Conservation (phyloP, 805 yeast species). For the Grigorovia humatica region DNA sequence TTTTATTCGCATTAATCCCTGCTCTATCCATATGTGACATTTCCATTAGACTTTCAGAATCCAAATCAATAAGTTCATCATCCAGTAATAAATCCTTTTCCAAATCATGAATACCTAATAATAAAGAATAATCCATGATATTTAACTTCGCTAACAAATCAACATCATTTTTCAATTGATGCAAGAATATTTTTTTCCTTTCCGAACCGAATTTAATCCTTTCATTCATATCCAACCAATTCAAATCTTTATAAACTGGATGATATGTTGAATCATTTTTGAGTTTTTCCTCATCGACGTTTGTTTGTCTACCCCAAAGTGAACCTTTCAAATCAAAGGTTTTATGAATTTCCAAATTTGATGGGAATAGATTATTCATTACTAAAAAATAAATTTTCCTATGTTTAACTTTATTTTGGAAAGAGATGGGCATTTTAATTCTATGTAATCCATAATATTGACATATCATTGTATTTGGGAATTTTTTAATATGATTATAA, state of each 20-base stretch:
- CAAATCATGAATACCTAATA: conserved; percentile 78
- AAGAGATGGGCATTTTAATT: conserved; percentile 69
- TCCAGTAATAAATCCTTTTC: conserved; percentile 35
- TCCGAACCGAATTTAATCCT: conserved; percentile 66
- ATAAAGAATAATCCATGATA: conserved; percentile 90
- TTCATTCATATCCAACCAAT: conserved; percentile 66
- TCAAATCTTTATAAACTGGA: conserved; percentile 71
- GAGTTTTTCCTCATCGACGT: conserved; percentile 15
- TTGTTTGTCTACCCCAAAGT: conserved; percentile 64
- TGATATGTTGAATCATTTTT: conserved; percentile 7
- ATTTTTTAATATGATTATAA: conserved; percentile 64
- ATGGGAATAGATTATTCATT: conserved; percentile 95
- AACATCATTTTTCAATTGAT: conserved; percentile 71
- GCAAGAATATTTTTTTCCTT: conserved; percentile 47
- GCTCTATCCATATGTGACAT: background rate
- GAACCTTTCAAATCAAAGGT: conserved; percentile 93
- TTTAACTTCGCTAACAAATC: conserved; percentile 58
- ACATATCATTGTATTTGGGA: conserved; percentile 84
- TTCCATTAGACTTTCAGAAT: background rate
- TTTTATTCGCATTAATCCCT: background rate
- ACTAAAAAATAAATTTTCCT: conserved; percentile 86
- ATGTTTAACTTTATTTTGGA: conserved; percentile 31
- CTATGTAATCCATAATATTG: conserved; percentile 95
- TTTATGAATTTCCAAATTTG: conserved; percentile 73
- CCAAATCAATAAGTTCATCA: background rate